These are phyloP conservation scores for Talaromyces sp. DNA, from an alignment of 2,329 filamentous ascomycete genomes.

Conservation along the genomic window DNA sequence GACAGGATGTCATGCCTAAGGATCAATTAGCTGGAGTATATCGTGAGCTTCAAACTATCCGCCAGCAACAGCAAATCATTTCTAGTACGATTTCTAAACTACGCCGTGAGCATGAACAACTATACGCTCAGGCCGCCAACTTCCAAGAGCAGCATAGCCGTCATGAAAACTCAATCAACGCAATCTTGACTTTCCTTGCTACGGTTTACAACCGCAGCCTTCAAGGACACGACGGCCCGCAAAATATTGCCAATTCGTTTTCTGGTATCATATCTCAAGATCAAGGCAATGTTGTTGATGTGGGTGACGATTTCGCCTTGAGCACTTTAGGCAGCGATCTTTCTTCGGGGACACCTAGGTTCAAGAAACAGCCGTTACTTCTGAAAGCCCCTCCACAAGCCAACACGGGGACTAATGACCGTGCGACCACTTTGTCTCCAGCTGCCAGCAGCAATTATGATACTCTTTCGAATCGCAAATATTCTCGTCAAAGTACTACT, in stretches of 20 bases:
- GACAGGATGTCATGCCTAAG: constrained; percentile 47
- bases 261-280: constrained; percentile 64
- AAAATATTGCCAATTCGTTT: constrained; percentile 81
- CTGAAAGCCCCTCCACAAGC: constrained; percentile 43
- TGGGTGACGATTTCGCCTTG: constrained; percentile 49
- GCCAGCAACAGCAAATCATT: constrained; percentile 81
- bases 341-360: constrained; percentile 33
- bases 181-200: constrained; percentile 93
- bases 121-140: constrained; percentile 79
- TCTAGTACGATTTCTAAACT: constrained; percentile 74
- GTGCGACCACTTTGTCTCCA: constrained; percentile 14
- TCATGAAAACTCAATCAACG: constrained; percentile 98
- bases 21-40: constrained; percentile 74
- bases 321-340: constrained; percentile 33
- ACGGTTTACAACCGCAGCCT: constrained; percentile 94
- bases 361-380: constrained; percentile 44
- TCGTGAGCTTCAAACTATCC: constrained; percentile 73
- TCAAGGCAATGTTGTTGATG: constrained; percentile 58
- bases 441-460: constrained; percentile 30
- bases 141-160: constrained; percentile 90
- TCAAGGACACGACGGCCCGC: constrained; percentile 70
- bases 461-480: constrained; percentile 19
- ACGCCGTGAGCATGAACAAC: constrained; percentile 77
- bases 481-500: constrained; percentile 28
- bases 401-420: constrained; percentile 9